A percentile compares a stretch with the other conserved stretches of the same genome.
Evolutionary conservation across 225 moss, liverwort and hornwort genomes (phyloP).

Genomic region (Takakia lepidozioides): DNA sequence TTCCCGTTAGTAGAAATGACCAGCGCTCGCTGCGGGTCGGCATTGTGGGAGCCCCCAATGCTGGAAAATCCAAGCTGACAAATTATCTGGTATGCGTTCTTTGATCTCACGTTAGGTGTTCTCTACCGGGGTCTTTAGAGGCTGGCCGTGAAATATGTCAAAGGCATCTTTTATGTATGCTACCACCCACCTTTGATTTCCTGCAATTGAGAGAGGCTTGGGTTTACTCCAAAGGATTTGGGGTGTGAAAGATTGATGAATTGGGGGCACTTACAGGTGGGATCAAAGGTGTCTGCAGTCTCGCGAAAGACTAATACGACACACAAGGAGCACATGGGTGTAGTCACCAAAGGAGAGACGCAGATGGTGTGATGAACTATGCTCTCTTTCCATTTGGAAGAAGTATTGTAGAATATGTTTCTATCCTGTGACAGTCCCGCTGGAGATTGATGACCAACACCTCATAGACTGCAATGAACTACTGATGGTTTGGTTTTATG

Average conservation of each 20-base stretch:
- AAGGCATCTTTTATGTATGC: too few species aligned
- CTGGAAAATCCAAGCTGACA: conserved; percentile 90
- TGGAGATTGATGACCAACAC: too few species aligned
- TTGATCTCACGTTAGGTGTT: too few species aligned
- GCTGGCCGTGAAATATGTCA: too few species aligned
- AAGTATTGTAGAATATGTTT: not conserved
- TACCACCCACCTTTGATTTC: too few species aligned
- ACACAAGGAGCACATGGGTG: conserved; percentile 90
- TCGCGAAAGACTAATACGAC: conserved; percentile 97
- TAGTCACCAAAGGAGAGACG: conserved; percentile 70
- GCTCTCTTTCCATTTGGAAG: not conserved
- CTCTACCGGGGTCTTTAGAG: too few species aligned
- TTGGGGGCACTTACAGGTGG: conserved; percentile 39
- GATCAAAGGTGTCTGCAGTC: conserved; percentile 82
- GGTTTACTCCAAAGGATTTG: too few species aligned
- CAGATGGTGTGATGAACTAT: conserved; percentile 54
- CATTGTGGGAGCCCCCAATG: conserved; percentile 86
- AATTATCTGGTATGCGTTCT: conserved; percentile 75
- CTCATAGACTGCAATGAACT: too few species aligned
- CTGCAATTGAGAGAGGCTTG: too few species aligned
- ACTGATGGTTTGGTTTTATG: too few species aligned
- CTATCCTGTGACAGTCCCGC: too few species aligned
- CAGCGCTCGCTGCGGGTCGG: conserved; percentile 83
- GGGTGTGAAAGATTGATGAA: too few species aligned
- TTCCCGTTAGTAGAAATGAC: conserved; percentile 27